Base-by-base conservation (phyloP, 2,329 filamentous ascomycete genomes). In the Coniochaeta hoffmannii region DNA sequence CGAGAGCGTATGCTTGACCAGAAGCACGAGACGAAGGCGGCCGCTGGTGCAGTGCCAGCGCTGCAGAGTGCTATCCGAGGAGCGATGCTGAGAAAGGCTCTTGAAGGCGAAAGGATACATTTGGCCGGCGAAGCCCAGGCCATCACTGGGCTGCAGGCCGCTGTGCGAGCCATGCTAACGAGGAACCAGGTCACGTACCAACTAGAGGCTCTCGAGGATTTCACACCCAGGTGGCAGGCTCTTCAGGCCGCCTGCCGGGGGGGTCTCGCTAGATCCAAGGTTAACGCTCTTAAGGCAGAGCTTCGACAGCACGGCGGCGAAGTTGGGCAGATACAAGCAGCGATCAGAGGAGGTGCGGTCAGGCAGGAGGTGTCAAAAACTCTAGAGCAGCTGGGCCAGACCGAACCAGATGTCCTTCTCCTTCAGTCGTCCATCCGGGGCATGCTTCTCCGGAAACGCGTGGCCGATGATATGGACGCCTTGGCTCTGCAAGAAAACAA, bases 21-120 rank as follows among this genome's bases (percentile, higher is more conserved):
- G 69, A 78, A 81, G 63, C 71, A 75, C 59, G 79, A 82, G 65
- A 83, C 81, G 17, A 73, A 72, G 60, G 68, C 76, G 60, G 72
- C 76, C 54, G 71, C 79, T 61, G 75, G 75, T 31, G 73, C 78
- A 53, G 77, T 88, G 36, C 72, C 76, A 57, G 72, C 75, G 50
- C 75, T 90, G 44, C 88, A 91, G 71, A 82, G 86, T 55, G 80
- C 81, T 38, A 79, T 85, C 61, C 80, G 88, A 57, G 89, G 88
- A 63, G 80, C 83, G 72, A 69, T 90, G 57, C 69, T 84, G 59
- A 79, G 89, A 63, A 76, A 72, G 58, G 76, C 77, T 50, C 70
- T 86, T 55, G 74, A 77, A 17, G 71, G 78, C 52, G 79, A 85
- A 56, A 73, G 80, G 56, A 70, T 74, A 60, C 68, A 73, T 55